These are phyloP conservation scores for Wickerhamia fluorescens DNA, from an alignment of 805 yeast species.

Conservation along the genomic window DNA sequence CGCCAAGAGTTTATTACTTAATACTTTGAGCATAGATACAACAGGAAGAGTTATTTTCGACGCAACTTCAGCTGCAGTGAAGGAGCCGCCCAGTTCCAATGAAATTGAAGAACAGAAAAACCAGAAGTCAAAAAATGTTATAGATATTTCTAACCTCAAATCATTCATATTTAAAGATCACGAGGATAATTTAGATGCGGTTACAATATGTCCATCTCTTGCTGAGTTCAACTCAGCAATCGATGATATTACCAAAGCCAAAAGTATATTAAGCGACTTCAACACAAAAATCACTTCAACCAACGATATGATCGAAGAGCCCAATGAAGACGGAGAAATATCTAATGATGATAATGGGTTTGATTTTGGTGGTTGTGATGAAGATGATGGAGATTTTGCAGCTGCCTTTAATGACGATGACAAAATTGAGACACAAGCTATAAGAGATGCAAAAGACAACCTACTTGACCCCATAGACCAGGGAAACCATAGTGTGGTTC, in stretches of 20 bases:
- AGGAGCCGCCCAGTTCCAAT: conserved; percentile 11
- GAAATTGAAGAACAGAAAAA: conserved; percentile 2
- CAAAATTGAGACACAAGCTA: conserved; percentile 8
- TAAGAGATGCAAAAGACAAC: conserved; percentile 4
- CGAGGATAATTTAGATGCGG: conserved; percentile 12
- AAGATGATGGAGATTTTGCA: conserved; percentile 6
- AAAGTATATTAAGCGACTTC: conserved; percentile 32
- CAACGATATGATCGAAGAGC: neutral
- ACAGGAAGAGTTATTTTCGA: conserved; percentile 59
- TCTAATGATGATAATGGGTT: conserved; percentile 11
- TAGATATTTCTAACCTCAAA: conserved; percentile 14
- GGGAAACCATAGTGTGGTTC: conserved; percentile 10
- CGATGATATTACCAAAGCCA: conserved; percentile 48
- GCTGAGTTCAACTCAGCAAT: conserved; percentile 51
- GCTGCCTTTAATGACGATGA: conserved; percentile 10
- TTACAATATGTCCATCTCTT: conserved; percentile 65
- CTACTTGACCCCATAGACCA: conserved; percentile 5
- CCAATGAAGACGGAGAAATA: conserved; percentile 15
- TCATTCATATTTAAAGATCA: conserved; percentile 15
- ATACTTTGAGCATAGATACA: conserved; percentile 50
- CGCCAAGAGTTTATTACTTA: conserved; percentile 59
- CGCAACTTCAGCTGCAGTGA: conserved; percentile 38
- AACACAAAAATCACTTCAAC: conserved; percentile 34
- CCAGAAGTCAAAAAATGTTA: conserved; percentile 9
- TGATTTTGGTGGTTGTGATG: conserved; percentile 4